These are phyloP conservation scores for Amanita thiersii DNA, from an alignment of 768 basidiomycete genomes.

Conservation along the genomic window DNA sequence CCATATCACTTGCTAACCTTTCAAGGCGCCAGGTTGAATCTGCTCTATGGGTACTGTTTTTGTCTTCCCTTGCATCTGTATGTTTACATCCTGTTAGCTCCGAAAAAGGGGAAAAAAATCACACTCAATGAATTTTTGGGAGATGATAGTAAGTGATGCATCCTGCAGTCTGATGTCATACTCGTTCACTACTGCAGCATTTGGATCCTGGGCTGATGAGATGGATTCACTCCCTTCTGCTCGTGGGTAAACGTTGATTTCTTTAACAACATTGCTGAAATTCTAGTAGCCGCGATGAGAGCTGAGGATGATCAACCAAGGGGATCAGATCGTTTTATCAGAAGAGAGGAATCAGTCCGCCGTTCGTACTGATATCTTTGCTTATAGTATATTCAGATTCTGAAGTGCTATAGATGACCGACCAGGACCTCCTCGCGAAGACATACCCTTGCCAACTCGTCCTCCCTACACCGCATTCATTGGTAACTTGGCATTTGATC, in stretches of 20 bases:
- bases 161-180: slow-evolving; percentile 11
- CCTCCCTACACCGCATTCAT: slow-evolving; percentile 97
- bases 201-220: slow-evolving; percentile 98
- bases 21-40: background rate
- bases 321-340: slow-evolving; percentile 45
- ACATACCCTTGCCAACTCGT: slow-evolving; percentile 89
- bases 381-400: background rate
- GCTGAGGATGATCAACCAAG: slow-evolving; percentile 55
- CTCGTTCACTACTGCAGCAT: slow-evolving; percentile 33
- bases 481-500: slow-evolving; percentile 92
- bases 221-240: slow-evolving; percentile 91
- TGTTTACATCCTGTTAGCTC: slow-evolving; percentile 42
- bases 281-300: slow-evolving; percentile 53
- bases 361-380: background rate
- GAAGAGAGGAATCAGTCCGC: slow-evolving; percentile 54
- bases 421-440: slow-evolving; percentile 62
- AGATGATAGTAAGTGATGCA: slow-evolving; percentile 58
- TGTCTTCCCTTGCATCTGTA: background rate
- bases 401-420: slow-evolving; percentile 3
- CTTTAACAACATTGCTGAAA: slow-evolving; percentile 11
- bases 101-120: slow-evolving; percentile 91
- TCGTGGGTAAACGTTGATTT: slow-evolving; percentile 50
- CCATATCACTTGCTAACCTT: background rate
- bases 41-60: slow-evolving; percentile 2
- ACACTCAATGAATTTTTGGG: slow-evolving; percentile 89